Evolutionary conservation across 108 stramenopile species (phyloP), one percentile per base, ranked within the genome.

Genomic region (Fistulifera pelliculosa): DNA sequence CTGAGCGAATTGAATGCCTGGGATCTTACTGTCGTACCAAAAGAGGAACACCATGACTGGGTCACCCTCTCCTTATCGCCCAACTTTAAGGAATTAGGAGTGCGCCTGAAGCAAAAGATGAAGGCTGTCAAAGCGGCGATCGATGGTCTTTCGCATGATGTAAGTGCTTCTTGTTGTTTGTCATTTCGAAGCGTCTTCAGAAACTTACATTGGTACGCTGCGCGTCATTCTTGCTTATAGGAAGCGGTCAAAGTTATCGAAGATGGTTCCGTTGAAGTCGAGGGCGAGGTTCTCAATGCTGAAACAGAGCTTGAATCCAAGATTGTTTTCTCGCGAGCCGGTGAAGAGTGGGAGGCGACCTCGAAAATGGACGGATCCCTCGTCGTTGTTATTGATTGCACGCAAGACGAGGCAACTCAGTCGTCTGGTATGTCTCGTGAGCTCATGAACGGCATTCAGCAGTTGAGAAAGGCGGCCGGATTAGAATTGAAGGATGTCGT

Each of bases 1-100:
- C 52, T 93, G 42, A 79, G 82, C 12, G 99, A 99, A 74, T 75
- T 98, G 52, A 99, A 99, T 73, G 85, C 87, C 0, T 96, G 96
- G 96, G 80, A 88, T 24, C 69, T 96, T 45, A 35, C 50, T 23
- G 50, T 91, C 38, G 79, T 93, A 22, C 82, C 85, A 1, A 81
- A 82, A 51, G 80, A 83, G 39, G 73, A 93, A 39, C 90, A 94
- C 57, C 84, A 90, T 25, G 74, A 81, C 26, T 96, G 90, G 92
- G 97, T 98, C 45, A 94, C 85, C 14, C 62, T 97, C 42, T 73
- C 85, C 10, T 79, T 95, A 61, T 83, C 85, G 42, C 90, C 95
- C 0, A 83, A 98, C 64, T 89, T 94, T 50, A 79, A 76, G 47
- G 66, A 81, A 18, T 72, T 99, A 14, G 99, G 97, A 24, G 93